These are phyloP conservation scores for Puccinia triticina DNA, from an alignment of 1,284 basidiomycete species.

Conservation along the genomic window DNA sequence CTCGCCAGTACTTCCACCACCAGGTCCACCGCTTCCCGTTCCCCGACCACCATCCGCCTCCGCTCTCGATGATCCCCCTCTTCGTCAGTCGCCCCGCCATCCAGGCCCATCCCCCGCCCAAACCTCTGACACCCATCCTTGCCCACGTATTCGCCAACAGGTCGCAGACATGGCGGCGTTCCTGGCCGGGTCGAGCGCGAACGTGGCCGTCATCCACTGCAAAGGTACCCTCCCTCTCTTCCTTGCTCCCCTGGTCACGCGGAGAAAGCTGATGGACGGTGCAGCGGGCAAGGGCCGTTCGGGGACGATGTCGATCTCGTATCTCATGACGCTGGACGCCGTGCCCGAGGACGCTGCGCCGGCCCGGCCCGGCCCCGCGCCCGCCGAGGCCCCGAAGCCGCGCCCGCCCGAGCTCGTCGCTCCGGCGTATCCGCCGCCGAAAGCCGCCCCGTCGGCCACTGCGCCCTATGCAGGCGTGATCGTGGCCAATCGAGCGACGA, in stretches of 20 bases:
- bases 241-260: too few relatives aligned
- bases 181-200: slow-evolving; percentile 56
- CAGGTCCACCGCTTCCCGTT: slow-evolving; percentile 57
- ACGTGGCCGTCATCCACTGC: slow-evolving; percentile 58
- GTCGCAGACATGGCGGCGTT: slow-evolving; percentile 56
- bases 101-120: too few relatives aligned
- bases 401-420: too few relatives aligned
- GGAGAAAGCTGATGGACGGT: too few relatives aligned
- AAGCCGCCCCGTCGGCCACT: too few relatives aligned
- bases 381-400: too few relatives aligned
- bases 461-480: too few relatives aligned
- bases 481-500: too few relatives aligned
- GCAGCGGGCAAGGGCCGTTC: slow-evolving; percentile 32
- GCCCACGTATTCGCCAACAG: too few relatives aligned
- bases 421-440: too few relatives aligned
- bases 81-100: slow-evolving; percentile 54
- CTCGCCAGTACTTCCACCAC: slow-evolving; percentile 22
- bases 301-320: slow-evolving; percentile 29
- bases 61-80: slow-evolving; percentile 57
- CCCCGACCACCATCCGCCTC: slow-evolving; percentile 58
- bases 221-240: slow-evolving; percentile 54
- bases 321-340: slow-evolving; percentile 6
- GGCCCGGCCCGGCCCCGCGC: too few relatives aligned
- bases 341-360: not conserved
- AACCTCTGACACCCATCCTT: too few relatives aligned